Conservation (phyloP, 306 rosid genomes). For the barrel medic (Medicago truncatula) region MtrunA17r5.0-ANR NC_053043.1:3996001-3996500, state of each 20-base stretch:
- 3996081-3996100: not conserved
- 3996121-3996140: not conserved
- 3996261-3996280: conserved; percentile 39
- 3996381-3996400: conserved; percentile 19
- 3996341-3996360: conserved; percentile 21
- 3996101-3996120: too few species aligned
- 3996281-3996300: conserved; percentile 27
- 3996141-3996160: not conserved
- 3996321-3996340: conserved; percentile 16
- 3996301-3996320: conserved; percentile 35
- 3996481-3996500: conserved; percentile 3
- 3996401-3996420: conserved; percentile 9
- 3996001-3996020: too few species aligned
- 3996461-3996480: conserved; percentile 12
- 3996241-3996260: conserved; percentile 33
- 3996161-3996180: not conserved
- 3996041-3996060: too few species aligned
- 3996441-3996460: conserved; percentile 18
- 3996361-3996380: conserved; percentile 27
- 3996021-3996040: too few species aligned
- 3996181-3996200: not conserved
- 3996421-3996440: conserved; percentile 11
- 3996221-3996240: not conserved
- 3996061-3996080: not conserved
- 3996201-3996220: not conserved